Evolutionary conservation across 1,139 yeast species (phyloP).

Genomic region (Lizanozyma gosingica): DNA sequence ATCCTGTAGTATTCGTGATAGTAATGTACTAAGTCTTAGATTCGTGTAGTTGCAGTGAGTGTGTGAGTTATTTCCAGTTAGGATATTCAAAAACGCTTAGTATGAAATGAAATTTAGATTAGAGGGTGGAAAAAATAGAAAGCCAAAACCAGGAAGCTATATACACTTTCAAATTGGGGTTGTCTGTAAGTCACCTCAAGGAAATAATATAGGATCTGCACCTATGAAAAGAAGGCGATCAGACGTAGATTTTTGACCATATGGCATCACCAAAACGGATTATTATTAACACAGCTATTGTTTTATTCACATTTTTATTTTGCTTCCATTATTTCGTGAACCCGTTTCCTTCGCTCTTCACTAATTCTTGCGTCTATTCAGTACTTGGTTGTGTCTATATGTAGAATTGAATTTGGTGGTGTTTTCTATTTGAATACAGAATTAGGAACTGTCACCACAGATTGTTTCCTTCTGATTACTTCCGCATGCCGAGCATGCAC

Average conservation of each 20-base stretch:
- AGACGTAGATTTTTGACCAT: background rate
- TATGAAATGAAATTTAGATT: too few species aligned
- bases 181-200: too few species aligned
- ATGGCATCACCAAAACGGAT: constrained; percentile 1
- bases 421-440: background rate
- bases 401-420: too few species aligned
- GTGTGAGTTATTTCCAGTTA: too few species aligned
- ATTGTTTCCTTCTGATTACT: too few species aligned
- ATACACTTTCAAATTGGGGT: background rate
- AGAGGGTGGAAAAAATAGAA: background rate
- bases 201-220: too few species aligned
- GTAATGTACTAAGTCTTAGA: too few species aligned
- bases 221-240: too few species aligned
- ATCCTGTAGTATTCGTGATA: too few species aligned
- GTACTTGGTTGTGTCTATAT: background rate
- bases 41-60: too few species aligned
- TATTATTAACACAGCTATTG: background rate
- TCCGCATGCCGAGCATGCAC: background rate
- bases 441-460: background rate
- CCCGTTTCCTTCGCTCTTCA: background rate
- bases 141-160: background rate
- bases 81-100: too few species aligned
- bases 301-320: background rate
- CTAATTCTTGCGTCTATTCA: background rate
- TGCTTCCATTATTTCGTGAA: background rate